Evolutionary conservation across 2,329 filamentous ascomycete species (phyloP), one percentile per base, ranked within the genome.

Genomic region (Leptodontidium sp.): DNA sequence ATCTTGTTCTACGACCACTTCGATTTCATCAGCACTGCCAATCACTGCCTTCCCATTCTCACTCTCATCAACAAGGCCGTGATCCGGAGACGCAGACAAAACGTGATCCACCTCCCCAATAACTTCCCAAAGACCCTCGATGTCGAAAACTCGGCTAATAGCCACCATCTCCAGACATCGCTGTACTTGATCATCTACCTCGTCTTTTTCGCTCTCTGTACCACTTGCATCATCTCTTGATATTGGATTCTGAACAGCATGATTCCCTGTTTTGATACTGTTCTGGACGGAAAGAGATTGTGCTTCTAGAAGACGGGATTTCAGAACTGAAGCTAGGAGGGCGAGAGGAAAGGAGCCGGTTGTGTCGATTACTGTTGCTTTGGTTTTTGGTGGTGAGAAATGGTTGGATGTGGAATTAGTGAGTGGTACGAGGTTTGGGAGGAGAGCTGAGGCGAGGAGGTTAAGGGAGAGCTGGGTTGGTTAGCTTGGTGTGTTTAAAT

Each of bases 101-200:
- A 43, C 43, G 35, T 49, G 17, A 61, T 69, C 32, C 45, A 88
- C 72, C 72, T 90, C 88, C 1, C 75, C 78, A 43, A 90, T 73
- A 0, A 86, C 86, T 75, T 90, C 86, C 82, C 82, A 84, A 21
- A 90, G 72, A 0, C 88, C 88, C 57, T 88, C 83, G 12, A 88
- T 72, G 68, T 89, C 87, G 71, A 90, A 90, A 0, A 90, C 83
- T 29, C 85, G 81, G 29, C 86, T 85, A 35, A 90, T 80, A 40
- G 84, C 82, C 4, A 89, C 83, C 57, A 80, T 80, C 57, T 85
- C 84, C 3, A 90, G 78, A 61, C n/a, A 69, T 65, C 2, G 62
- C 61, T 49, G 74, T 71, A 77, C 69, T 2, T 70, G 47, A 7
- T 67, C 64, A 45, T 74, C 67, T 15, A 73, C 64, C 2, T 61